Evolutionary conservation across 2,329 filamentous ascomycete genomes (phyloP).

Genomic region (Aspergillus jensenii): DNA sequence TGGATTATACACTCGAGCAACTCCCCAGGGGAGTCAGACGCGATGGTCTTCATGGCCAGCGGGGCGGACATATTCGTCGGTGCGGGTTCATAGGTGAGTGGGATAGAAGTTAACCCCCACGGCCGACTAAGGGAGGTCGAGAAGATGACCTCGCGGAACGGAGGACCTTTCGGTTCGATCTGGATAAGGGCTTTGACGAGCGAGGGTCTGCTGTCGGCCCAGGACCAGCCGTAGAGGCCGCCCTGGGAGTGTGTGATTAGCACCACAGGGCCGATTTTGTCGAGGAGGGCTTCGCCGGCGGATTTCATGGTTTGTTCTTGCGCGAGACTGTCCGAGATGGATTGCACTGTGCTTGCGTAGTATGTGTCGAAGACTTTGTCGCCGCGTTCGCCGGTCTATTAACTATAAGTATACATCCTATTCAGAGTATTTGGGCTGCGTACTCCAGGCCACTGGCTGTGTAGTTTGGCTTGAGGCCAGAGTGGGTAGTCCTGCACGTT

Average conservation of each 20-base stretch:
- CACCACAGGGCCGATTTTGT: constrained; percentile 23
- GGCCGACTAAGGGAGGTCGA: constrained; percentile 11
- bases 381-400: constrained; percentile 27
- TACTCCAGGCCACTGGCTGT: constrained; percentile 42
- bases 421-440: background rate
- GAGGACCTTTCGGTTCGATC: constrained; percentile 56
- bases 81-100: constrained; percentile 14
- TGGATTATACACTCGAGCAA: constrained; percentile 39
- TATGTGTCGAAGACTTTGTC: constrained; percentile 30
- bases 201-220: constrained; percentile 49
- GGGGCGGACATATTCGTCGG: constrained; percentile 13
- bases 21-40: constrained; percentile 15
- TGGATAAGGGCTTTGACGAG: constrained; percentile 51
- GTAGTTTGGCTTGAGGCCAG: constrained; percentile 38
- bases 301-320: constrained; percentile 19
- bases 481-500: constrained; percentile 30
- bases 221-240: constrained; percentile 45
- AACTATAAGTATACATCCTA: background rate
- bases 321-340: constrained; percentile 12
- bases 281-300: constrained; percentile 23
- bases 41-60: constrained; percentile 14
- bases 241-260: constrained; percentile 53
- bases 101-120: constrained; percentile 23
- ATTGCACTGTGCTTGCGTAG: constrained; percentile 23
- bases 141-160: constrained; percentile 17